These are phyloP conservation scores for Penicillium antarcticum DNA, from an alignment of 495 filamentous ascomycete genomes.

Conservation along the genomic window DNA sequence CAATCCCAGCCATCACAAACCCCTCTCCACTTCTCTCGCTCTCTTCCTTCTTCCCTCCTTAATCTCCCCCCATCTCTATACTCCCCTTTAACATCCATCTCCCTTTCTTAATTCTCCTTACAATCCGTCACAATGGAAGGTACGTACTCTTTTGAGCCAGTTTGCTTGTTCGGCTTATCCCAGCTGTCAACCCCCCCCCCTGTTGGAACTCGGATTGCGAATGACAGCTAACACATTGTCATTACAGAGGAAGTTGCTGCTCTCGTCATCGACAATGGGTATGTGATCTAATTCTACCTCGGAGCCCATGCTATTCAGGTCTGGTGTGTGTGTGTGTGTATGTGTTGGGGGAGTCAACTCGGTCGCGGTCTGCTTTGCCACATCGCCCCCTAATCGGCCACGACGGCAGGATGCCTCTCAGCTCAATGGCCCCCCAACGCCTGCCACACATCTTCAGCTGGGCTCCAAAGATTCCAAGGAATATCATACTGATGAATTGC, in stretches of 20 bases:
- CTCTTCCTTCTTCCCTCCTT: slow-evolving; percentile 36
- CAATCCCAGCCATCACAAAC: slow-evolving; percentile 34
- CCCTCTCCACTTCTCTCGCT: slow-evolving; percentile 28
- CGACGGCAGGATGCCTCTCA: slow-evolving; percentile 11
- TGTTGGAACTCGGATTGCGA: not conserved
- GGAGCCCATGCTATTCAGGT: slow-evolving; percentile 11
- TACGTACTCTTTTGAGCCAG: slow-evolving; percentile 42
- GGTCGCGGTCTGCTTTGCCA: slow-evolving; percentile 25
- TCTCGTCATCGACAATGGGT: slow-evolving; percentile 99
- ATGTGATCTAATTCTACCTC: slow-evolving; percentile 45
- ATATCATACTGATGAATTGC: slow-evolving; percentile 46
- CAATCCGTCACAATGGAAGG: slow-evolving; percentile 70
- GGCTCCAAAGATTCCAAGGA: slow-evolving; percentile 1
- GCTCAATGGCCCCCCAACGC: slow-evolving; percentile 15
- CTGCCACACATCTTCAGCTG: slow-evolving; percentile 1
- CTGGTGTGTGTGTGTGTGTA: slow-evolving; percentile 12
- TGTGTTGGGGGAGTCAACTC: slow-evolving; percentile 18
- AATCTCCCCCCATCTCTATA: slow-evolving; percentile 22
- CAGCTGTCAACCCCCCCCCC: slow-evolving; percentile 16
- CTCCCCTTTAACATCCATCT: slow-evolving; percentile 33
- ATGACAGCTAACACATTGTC: slow-evolving; percentile 49
- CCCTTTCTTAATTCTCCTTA: slow-evolving; percentile 39
- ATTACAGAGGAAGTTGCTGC: slow-evolving; percentile 97
- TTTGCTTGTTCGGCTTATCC: slow-evolving; percentile 29
- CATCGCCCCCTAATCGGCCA: slow-evolving; percentile 15